A percentile compares a stretch with the other conserved stretches of the same genome.
Evolutionary conservation across 164 flowering plant species (phyloP).

Genomic region (Chimonanthus praecox): DNA sequence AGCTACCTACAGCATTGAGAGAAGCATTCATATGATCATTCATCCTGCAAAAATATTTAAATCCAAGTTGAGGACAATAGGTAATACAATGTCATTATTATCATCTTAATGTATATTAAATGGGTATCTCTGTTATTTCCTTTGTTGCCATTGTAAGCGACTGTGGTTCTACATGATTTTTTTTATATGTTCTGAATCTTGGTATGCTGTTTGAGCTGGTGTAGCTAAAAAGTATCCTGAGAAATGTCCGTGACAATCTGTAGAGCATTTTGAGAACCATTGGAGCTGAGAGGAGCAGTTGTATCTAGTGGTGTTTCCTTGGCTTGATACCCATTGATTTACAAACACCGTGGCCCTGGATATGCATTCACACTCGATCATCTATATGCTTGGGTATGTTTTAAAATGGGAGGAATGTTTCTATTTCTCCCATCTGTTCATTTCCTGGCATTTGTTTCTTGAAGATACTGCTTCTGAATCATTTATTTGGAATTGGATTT

Average conservation of each 20-base stretch:
- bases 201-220: background rate
- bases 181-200: no score
- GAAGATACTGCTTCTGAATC: background rate
- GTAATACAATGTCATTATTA: no score
- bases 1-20: conserved; percentile 55
- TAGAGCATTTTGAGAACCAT: background rate
- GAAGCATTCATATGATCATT: conserved; percentile 53
- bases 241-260: background rate
- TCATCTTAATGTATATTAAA: background rate
- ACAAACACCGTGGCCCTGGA: no score
- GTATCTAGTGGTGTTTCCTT: background rate
- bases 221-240: background rate
- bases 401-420: no score
- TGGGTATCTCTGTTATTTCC: background rate
- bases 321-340: background rate
- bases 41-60: background rate
- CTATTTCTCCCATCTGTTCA: no score
- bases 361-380: no score
- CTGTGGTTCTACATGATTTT: background rate
- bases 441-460: background rate
- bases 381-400: no score
- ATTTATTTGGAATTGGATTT: no score
- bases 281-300: background rate
- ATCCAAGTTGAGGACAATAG: background rate
- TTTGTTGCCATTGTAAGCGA: background rate